Base-by-base conservation (phyloP, 495 filamentous ascomycete genomes). In the Daldinia grandis region DNA sequence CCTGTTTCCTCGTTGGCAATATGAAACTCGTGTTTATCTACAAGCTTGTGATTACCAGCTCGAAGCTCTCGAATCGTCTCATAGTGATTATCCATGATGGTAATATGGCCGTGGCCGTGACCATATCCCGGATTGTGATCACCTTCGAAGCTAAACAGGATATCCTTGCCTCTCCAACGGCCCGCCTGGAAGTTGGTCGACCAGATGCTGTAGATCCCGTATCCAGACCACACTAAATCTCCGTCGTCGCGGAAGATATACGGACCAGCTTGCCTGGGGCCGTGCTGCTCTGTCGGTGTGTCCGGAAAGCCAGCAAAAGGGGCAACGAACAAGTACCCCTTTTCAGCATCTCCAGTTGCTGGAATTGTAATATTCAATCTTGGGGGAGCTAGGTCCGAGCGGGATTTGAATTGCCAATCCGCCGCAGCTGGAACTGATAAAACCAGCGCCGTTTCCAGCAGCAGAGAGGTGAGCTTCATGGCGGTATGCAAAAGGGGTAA, bases 281-380 rank as follows among this genome's bases (percentile, higher is more conserved):
- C 86, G 51, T 87, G 85, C 53, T 77, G 81, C 68, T 76, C 79
- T 9, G 68, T 74, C 4, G 77, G 78, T 2, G 77, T 78, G 37
- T 82, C 79, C 28, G 79, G 76, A 55, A 76, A 83, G 5, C 85
- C 84, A 8, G 85, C 79, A 62, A 85, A 87, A 1, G 85, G 86
- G 6, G 86, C 83, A 5, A 87, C 74, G 66, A 88, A 87, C 38
- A 88, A 79, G 66, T 85, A 87, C 10, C 85, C 85, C 62, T 80
- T 76, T 57, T 83, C 82, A 31, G 84, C 82, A 54, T 83, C 81
- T 38, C 76, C 42, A 12, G 84, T 74, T 0, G 85, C 83, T 4
- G 81, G 80, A 47, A 87, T 87, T 38, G 84, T 88, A 75, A 87
- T 87, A 64, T 88, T 87, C 50, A 87, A 75, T 10, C 78, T 80